phyloP scores from a whole-genome alignment of 163 green algal species.

The Chloromonas sp. region DNA sequence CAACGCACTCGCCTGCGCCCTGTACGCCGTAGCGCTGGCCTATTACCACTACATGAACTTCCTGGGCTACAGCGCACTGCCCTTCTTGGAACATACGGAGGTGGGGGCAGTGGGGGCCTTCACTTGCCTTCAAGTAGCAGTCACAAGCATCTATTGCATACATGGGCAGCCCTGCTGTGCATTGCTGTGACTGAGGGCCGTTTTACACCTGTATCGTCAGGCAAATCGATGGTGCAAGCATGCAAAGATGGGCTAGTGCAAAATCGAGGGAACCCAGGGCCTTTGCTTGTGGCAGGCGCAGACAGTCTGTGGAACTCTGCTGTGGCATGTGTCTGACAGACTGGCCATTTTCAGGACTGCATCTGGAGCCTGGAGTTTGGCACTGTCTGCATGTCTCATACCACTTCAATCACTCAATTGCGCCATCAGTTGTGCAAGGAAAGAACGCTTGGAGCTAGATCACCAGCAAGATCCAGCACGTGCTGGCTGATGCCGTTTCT shows the following conservation, averaged over 20 bases:
- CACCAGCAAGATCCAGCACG: too few species aligned
- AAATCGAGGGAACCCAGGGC: neutral
- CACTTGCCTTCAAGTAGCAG: too few species aligned
- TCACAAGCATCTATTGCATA: neutral
- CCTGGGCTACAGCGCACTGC: conserved; percentile 86
- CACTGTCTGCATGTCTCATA: too few species aligned
- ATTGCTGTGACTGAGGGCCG: neutral
- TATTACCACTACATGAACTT: conserved; percentile 97
- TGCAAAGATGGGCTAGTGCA: neutral
- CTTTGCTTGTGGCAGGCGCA: neutral
- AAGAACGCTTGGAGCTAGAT: too few species aligned
- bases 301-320: too few species aligned
- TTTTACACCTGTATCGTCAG: neutral
- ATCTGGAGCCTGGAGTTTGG: too few species aligned
- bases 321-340: too few species aligned
- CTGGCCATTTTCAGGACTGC: too few species aligned
- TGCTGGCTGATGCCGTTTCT: too few species aligned
- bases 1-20: conserved; percentile 54
- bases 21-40: conserved; percentile 72
- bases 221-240: neutral
- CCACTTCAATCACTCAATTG: too few species aligned
- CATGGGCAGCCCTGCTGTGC: neutral
- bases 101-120: conserved; percentile 11
- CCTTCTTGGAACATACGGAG: conserved; percentile 80
- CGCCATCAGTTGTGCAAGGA: too few species aligned